phyloP scores from a whole-genome alignment of 495 filamentous ascomycete genomes.

The Penicillium silybi region DNA sequence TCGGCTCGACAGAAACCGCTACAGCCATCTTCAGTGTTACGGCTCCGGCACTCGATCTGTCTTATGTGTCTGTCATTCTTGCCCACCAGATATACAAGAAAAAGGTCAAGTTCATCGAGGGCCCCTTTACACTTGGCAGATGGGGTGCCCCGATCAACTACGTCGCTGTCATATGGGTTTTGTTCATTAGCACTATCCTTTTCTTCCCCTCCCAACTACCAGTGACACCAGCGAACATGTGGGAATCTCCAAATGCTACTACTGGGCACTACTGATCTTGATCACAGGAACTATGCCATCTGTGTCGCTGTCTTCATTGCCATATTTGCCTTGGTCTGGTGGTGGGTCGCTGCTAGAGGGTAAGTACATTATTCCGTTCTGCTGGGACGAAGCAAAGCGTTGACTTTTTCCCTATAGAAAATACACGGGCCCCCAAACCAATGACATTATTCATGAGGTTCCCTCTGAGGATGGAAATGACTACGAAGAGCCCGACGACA shows the following conservation, averaged over 20 bases:
- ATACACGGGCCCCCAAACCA: slow-evolving; percentile 56
- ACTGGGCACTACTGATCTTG: background rate
- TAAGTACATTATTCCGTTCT: slow-evolving; percentile 22
- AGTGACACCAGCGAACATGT: slow-evolving; percentile 62
- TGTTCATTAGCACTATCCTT: slow-evolving; percentile 63
- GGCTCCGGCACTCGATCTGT: slow-evolving; percentile 64
- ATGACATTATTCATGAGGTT: slow-evolving; percentile 39
- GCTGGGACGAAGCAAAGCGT: background rate
- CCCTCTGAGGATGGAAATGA: slow-evolving; percentile 28
- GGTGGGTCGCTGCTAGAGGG: slow-evolving; percentile 59
- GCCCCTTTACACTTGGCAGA: slow-evolving; percentile 60
- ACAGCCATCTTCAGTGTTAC: slow-evolving; percentile 69
- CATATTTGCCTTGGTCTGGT: slow-evolving; percentile 60
- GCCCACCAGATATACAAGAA: slow-evolving; percentile 58
- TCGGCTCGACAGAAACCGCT: slow-evolving; percentile 63
- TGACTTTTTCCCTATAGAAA: slow-evolving; percentile 28
- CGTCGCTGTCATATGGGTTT: slow-evolving; percentile 60
- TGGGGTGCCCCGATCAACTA: slow-evolving; percentile 58
- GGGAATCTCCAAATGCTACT: background rate
- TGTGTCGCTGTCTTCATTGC: slow-evolving; percentile 62
- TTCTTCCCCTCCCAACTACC: slow-evolving; percentile 63
- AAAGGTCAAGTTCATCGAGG: slow-evolving; percentile 56
- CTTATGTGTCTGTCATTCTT: slow-evolving; percentile 65
- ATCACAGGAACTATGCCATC: slow-evolving; percentile 61
- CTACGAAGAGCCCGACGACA: slow-evolving; percentile 16